Evolutionary conservation across 768 basidiomycete species (phyloP).

Genomic region (Collybia sordida): DNA sequence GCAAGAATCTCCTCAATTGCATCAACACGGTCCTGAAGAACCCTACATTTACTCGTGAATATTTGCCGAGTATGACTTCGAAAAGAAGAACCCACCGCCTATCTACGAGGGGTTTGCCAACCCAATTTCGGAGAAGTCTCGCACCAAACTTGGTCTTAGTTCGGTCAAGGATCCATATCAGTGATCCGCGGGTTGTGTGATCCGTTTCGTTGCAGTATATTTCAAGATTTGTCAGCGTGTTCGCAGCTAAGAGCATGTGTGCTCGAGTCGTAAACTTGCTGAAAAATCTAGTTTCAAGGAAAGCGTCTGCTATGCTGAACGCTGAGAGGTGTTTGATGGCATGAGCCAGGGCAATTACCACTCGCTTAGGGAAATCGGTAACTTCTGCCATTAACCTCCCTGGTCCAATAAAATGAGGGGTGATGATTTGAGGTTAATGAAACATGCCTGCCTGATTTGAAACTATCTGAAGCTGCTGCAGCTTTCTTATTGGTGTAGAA

Average conservation of each 20-base stretch:
- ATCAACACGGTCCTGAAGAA: constrained; percentile 73
- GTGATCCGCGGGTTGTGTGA: constrained; percentile 65
- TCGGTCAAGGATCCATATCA: constrained; percentile 84
- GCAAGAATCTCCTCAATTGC: constrained; percentile 81
- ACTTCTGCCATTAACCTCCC: constrained; percentile 63
- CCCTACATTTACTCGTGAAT: constrained; percentile 35
- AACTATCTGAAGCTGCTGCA: constrained; percentile 39
- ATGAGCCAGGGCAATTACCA: constrained; percentile 73
- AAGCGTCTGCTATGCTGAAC: constrained; percentile 78
- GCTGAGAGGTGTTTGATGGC: constrained; percentile 65
- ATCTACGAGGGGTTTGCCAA: constrained; percentile 82
- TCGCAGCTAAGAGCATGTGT: constrained; percentile 87
- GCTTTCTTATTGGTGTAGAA: constrained; percentile 60
- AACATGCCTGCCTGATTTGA: constrained; percentile 39
- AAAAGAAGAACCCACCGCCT: constrained; percentile 39
- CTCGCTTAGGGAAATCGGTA: constrained; percentile 66
- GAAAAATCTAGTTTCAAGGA: constrained; percentile 79
- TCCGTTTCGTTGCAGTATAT: constrained; percentile 93
- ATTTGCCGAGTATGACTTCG: not conserved
- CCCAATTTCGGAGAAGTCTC: constrained; percentile 80
- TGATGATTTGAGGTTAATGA: not conserved
- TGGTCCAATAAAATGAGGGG: constrained; percentile 21
- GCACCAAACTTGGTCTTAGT: constrained; percentile 90
- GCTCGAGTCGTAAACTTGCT: constrained; percentile 69
- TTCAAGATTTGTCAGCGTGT: constrained; percentile 87